Conservation (phyloP, 1,284 basidiomycete genomes). For the Papiliotrema flavescens region DNA sequence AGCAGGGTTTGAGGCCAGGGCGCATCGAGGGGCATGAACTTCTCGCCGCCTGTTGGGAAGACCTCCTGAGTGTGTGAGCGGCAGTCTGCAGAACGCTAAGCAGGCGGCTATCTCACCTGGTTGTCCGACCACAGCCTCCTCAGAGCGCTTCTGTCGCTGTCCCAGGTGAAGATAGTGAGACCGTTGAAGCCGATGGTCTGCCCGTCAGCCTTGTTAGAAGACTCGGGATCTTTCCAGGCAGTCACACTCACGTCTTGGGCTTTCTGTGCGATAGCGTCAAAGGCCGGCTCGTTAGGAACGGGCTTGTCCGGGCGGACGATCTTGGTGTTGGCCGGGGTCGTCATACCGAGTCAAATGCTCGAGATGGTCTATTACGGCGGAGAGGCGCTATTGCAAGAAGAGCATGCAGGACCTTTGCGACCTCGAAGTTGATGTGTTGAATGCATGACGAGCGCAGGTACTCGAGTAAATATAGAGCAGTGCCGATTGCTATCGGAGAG, state of each 20-base stretch:
- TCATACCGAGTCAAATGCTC: too few relatives aligned
- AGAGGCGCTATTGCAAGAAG: too few relatives aligned
- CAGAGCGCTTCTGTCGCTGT: neutral
- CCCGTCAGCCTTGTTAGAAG: neutral
- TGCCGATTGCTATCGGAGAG: too few relatives aligned
- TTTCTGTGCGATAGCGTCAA: neutral
- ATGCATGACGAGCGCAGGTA: too few relatives aligned
- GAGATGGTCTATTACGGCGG: too few relatives aligned
- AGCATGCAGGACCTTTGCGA: too few relatives aligned
- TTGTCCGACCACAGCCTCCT: conserved; percentile 1
- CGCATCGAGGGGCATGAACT: conserved; percentile 4
- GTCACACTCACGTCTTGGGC: neutral
- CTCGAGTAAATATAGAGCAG: too few relatives aligned
- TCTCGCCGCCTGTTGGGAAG: conserved; percentile 1
- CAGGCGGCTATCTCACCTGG: neutral
- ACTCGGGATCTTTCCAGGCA: too few relatives aligned
- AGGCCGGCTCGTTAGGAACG: neutral
- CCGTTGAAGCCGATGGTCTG: conserved; percentile 1
- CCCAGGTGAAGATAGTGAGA: conserved; percentile 1
- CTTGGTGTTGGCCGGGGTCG: neutral
- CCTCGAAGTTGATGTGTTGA: too few relatives aligned
- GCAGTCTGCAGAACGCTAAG: too few relatives aligned
- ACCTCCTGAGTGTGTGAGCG: neutral
- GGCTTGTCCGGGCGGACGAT: conserved; percentile 2
- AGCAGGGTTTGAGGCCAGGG: conserved; percentile 4